phyloP scores from a whole-genome alignment of 257 asterid species.

The Nicotiana attenuata region DNA sequence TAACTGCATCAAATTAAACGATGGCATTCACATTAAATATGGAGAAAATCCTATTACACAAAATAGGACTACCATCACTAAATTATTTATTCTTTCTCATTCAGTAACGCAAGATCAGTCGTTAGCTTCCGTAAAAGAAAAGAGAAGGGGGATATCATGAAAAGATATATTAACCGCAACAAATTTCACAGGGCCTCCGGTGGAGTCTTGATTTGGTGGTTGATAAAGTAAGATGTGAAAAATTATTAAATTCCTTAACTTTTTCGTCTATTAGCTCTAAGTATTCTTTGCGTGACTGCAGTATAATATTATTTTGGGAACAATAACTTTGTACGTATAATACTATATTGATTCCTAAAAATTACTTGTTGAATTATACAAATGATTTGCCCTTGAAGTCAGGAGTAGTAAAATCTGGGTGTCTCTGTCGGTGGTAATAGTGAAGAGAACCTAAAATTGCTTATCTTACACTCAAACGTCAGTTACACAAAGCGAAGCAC shows the following conservation, averaged over 20 bases:
- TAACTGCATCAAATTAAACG: neutral
- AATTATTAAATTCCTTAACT: neutral
- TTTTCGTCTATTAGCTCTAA: neutral
- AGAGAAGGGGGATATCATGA: neutral
- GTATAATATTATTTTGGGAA: neutral
- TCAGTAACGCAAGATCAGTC: too few relatives aligned
- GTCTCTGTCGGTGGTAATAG: conserved; percentile 1
- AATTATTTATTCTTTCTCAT: too few relatives aligned
- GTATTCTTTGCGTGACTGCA: neutral
- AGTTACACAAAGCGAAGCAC: neutral
- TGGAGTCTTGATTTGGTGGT: neutral
- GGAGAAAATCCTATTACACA: too few relatives aligned
- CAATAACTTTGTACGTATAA: neutral
- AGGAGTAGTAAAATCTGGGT: neutral
- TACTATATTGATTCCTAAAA: neutral
- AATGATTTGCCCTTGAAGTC: neutral
- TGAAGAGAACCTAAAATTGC: neutral
- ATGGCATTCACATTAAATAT: neutral
- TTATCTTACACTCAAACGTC: neutral
- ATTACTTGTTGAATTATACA: neutral
- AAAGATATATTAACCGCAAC: neutral
- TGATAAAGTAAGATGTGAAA: neutral
- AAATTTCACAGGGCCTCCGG: neutral
- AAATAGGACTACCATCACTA: too few relatives aligned
- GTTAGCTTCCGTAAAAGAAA: too few relatives aligned